Percentiles rank a stretch among this genome's conserved stretches.
phyloP scores from a whole-genome alignment of 306 rosid genomes.

The Notholithocarpus densiflorus region DNA sequence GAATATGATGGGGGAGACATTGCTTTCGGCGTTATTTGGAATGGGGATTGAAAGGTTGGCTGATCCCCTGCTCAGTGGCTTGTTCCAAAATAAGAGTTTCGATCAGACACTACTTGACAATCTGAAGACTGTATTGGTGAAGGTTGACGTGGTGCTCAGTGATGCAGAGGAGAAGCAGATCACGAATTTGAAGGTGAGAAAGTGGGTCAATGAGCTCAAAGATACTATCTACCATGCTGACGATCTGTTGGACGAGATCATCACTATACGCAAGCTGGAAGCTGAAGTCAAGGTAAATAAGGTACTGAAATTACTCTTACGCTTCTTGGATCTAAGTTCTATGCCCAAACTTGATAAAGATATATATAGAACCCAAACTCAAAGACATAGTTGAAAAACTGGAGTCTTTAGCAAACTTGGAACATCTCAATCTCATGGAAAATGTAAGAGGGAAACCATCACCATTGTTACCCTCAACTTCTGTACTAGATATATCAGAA shows the following conservation, averaged over 20 bases:
- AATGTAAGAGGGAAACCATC: background rate
- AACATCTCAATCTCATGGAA: background rate
- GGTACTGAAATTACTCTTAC: rapidly evolving
- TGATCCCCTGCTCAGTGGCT: too few relatives aligned
- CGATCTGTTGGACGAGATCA: background rate
- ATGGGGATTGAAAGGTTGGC: rapidly evolving
- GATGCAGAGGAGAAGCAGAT: too few relatives aligned
- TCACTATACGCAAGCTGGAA: background rate
- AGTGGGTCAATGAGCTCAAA: slow-evolving; percentile 5
- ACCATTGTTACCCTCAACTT: background rate
- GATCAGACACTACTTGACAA: too few relatives aligned
- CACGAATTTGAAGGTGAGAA: background rate
- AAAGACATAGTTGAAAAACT: background rate
- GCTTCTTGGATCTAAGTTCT: rapidly evolving
- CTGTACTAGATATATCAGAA: background rate
- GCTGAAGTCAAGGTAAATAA: background rate
- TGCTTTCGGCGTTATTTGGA: too few relatives aligned
- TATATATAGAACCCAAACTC: background rate
- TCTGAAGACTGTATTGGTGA: too few relatives aligned
- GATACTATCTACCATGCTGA: background rate
- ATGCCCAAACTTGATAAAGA: background rate
- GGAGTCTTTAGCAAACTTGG: background rate
- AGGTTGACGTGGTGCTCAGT: too few relatives aligned
- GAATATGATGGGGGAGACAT: rapidly evolving
- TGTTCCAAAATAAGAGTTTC: too few relatives aligned